Evolutionary conservation across 1,284 basidiomycete species (phyloP).

Genomic region (Irpex lacteus): DNA sequence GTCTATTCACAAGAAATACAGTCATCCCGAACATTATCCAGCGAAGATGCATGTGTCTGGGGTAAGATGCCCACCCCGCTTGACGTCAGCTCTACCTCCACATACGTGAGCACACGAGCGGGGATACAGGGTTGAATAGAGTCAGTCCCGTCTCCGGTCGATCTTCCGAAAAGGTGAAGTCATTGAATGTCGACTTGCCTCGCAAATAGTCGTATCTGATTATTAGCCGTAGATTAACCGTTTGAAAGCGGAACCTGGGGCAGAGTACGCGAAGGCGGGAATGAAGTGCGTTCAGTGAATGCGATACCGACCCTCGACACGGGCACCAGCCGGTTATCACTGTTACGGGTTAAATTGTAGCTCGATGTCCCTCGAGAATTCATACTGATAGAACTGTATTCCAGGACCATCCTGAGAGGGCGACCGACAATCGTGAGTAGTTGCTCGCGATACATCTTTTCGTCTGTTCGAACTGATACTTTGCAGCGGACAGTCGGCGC

Average conservation of each 20-base stretch:
- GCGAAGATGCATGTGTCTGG: conserved; percentile 1
- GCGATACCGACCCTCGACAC: background rate
- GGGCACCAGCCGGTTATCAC: background rate
- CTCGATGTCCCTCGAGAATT: no score
- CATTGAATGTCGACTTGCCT: background rate
- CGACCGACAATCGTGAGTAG: background rate
- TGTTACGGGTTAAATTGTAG: background rate
- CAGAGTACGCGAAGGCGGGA: background rate
- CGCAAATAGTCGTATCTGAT: conserved; percentile 6
- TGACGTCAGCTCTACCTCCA: conserved; percentile 13
- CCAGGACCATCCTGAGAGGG: no score
- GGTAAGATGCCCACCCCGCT: background rate
- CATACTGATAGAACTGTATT: no score
- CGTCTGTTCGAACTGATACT: background rate
- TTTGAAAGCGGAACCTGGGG: background rate
- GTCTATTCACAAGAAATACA: background rate
- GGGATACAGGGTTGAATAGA: background rate
- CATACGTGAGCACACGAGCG: background rate
- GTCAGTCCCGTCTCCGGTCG: background rate
- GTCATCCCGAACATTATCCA: conserved; percentile 15
- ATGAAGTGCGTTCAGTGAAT: background rate
- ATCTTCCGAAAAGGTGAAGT: conserved; percentile 7
- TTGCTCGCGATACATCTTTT: background rate
- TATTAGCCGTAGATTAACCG: conserved; percentile 16
- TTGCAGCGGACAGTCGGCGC: background rate